Base-by-base conservation (phyloP, 805 yeast genomes). In the Wickerhamiella kurtzmanii region DNA sequence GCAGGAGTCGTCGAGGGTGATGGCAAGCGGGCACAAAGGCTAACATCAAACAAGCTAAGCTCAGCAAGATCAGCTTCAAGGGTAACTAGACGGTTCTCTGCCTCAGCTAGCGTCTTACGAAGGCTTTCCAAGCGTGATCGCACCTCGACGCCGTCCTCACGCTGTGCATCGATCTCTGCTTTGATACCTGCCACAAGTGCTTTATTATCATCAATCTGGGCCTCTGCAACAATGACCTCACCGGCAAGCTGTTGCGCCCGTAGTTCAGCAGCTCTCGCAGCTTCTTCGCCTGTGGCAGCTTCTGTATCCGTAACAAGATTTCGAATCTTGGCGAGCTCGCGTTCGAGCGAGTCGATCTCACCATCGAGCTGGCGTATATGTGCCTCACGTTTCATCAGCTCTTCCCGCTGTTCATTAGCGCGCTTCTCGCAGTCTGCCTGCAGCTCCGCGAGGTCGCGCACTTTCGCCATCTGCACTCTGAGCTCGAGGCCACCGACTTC, bases 401-500 rank as follows among this genome's bases (percentile, higher is more conserved):
- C 66, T 48, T 79, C 63, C 47, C 70, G 74, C 48, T 77, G 83
- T 25, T 72, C 73, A 3, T 79, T 70, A 13, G 77, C 69, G 55
- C 76, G 77, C 40, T 75, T 75, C 35, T 65, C 67, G 13, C 77
- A 61, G 17, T 80, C 73, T 45, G 79, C 83, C 22, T 82, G 73
- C 56, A 76, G 74, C 55, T 82, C 83, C 39, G 70, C 68, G 32
- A 82, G 68, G 1, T 94, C 81, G 55, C 79, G 87, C 6, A 92
- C 95, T 57, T 78, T 82, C 1, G 94, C 75, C 50, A 77, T 81
- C 56, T 87, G 96, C 50, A 82, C 62, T 1, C 57, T 50, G 52
- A 92, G 69, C 51, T 78, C 78, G 6, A 83, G 80, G 50, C 99
- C 99, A 46, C 99, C 99, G 46, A 85, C 80, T 44, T 82, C 80